These are phyloP conservation scores for Penicillium riverlandense DNA, from an alignment of 495 filamentous ascomycete genomes.

Conservation along the genomic window DNA sequence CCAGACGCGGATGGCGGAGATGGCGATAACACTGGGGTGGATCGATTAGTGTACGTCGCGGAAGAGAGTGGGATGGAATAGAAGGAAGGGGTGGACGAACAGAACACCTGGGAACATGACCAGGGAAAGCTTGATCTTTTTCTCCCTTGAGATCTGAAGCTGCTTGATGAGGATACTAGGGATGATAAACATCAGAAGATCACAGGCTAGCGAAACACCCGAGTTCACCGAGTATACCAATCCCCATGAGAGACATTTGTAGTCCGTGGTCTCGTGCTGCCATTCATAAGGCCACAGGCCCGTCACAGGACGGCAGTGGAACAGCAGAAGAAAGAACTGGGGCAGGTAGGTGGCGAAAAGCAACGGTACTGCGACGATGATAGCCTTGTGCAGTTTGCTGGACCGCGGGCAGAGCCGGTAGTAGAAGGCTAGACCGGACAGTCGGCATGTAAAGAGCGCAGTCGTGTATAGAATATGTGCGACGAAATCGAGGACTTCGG, in stretches of 20 bases:
- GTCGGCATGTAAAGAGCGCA: conserved; percentile 35
- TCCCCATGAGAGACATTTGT: conserved; percentile 35
- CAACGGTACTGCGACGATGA: conserved; percentile 24
- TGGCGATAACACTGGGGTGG: conserved; percentile 27
- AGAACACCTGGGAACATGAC: conserved; percentile 40
- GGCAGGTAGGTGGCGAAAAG: conserved; percentile 31
- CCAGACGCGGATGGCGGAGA: conserved; percentile 34
- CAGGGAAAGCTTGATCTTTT: conserved; percentile 30
- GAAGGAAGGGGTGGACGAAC: conserved; percentile 13
- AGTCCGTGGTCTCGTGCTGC: conserved; percentile 23
- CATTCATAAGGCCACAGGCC: conserved; percentile 40
- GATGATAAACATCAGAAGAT: conserved; percentile 37
- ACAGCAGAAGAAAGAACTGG: conserved; percentile 37
- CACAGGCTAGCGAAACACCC: conserved; percentile 31
- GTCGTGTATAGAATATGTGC: conserved; percentile 42
- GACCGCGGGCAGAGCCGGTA: conserved; percentile 28
- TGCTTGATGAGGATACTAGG: conserved; percentile 32
- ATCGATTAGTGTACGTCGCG: conserved; percentile 2
- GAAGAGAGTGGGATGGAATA: not conserved
- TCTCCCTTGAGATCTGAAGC: conserved; percentile 23
- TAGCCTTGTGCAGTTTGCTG: conserved; percentile 22
- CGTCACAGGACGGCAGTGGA: conserved; percentile 39
- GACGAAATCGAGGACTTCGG: conserved; percentile 37
- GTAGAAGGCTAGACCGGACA: conserved; percentile 44
- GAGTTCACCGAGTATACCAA: conserved; percentile 39